Evolutionary conservation across 1,284 basidiomycete genomes (phyloP).

Genomic region (Microbotryum violaceum): DNA sequence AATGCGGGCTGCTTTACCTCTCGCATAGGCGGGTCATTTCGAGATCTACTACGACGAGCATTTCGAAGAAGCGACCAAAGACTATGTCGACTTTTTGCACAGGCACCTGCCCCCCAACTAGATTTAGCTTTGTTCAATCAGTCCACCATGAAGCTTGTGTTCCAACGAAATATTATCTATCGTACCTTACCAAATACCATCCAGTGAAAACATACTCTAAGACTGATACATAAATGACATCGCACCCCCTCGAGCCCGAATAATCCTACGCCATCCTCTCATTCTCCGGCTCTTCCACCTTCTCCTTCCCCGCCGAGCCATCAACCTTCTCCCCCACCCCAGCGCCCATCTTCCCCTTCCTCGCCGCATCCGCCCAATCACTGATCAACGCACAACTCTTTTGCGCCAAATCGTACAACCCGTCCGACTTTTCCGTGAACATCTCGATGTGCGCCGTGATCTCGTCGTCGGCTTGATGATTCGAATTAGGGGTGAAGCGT

Average conservation of each 20-base stretch:
- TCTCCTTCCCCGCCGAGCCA: not conserved
- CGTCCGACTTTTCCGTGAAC: slow-evolving; percentile 27
- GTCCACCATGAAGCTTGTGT: no score
- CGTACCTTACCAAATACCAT: no score
- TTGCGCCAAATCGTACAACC: slow-evolving; percentile 20
- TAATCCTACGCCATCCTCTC: no score
- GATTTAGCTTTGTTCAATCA: no score
- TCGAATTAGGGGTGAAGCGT: slow-evolving; percentile 20
- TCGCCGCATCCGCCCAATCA: slow-evolving; percentile 22
- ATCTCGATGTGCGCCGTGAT: slow-evolving; percentile 29
- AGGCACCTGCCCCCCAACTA: not conserved
- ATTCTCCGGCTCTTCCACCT: not conserved
- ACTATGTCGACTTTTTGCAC: slow-evolving; percentile 1
- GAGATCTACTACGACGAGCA: not conserved
- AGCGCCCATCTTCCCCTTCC: slow-evolving; percentile 20
- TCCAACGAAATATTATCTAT: no score
- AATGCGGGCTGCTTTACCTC: not conserved
- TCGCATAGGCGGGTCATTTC: not conserved
- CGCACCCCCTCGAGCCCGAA: no score
- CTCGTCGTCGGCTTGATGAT: slow-evolving; percentile 20
- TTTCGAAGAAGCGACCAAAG: not conserved
- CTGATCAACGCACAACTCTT: slow-evolving; percentile 20
- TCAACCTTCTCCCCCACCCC: slow-evolving; percentile 6
- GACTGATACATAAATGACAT: no score
- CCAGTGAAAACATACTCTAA: no score